Evolutionary conservation across 1,284 basidiomycete species (phyloP), one percentile per base, ranked within the genome.

Genomic region (Anthracocystis setariae): DNA sequence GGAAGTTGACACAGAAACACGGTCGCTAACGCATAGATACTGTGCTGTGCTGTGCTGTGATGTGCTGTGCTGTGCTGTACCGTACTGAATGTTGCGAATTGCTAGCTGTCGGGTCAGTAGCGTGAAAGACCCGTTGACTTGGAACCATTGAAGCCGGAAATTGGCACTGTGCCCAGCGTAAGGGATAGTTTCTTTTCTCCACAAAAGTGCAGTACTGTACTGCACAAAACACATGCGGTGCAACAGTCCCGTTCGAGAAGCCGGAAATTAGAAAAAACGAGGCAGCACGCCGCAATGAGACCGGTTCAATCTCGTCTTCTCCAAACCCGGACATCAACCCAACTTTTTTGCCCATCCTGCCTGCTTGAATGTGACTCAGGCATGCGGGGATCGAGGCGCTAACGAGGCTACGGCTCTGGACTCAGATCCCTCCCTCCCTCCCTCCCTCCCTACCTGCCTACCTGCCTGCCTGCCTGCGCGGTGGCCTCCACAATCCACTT

Each of bases 371-470:
- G 54, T 58, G 40, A 42, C 42, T 50, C 39, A 32, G 46, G 27
- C 23, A 18, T 60, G 64, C 57, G 53, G 64, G 64, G 64, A 61
- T 67, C 64, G 64, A 61, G 64, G 40, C 45, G 53, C 46, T 40
- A 49, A 20, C 17, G 37, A 40, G 48, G 37, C 49, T n/a, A n/a
- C n/a, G n/a, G n/a, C n/a, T n/a, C n/a, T n/a, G n/a, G n/a, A 25
- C 49, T 25, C 38, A 18, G 9, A 39, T 8, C 32, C 15, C 32
- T 33, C 32, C 8, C 32, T 33, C 15, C 15, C n/a, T n/a, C n/a
- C n/a, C n/a, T n/a, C n/a, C n/a, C n/a, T n/a, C n/a, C n/a, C n/a
- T n/a, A n/a, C n/a, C n/a, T n/a, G n/a, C n/a, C n/a, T n/a, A n/a
- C n/a, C n/a, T n/a, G n/a, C n/a, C n/a, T n/a, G n/a, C n/a, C n/a